phyloP scores from a whole-genome alignment of 139 green algal species.

The Haematococcus sp. region DNA sequence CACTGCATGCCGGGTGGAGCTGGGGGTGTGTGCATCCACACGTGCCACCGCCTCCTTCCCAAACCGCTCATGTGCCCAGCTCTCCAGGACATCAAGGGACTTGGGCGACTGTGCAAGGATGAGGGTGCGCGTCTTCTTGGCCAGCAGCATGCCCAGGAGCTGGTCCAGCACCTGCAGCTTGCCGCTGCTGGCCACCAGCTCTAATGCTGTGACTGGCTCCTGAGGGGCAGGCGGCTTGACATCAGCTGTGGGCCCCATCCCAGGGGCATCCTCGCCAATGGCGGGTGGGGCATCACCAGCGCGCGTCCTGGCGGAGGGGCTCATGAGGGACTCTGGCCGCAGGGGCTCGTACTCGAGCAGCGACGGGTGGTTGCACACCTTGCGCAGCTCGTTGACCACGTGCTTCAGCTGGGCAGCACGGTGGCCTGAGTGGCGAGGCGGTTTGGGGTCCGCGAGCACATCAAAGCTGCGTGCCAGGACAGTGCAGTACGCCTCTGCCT shows the following conservation, averaged over 20 bases:
- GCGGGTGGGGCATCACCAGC: too few relatives aligned
- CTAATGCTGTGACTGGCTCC: too few relatives aligned
- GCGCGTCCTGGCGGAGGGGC: too few relatives aligned
- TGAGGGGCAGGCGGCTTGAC: too few relatives aligned
- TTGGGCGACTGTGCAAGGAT: slow-evolving; percentile 55
- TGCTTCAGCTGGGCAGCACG: slow-evolving; percentile 42
- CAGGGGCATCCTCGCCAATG: too few relatives aligned
- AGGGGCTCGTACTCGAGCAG: slow-evolving; percentile 51
- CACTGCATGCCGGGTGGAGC: slow-evolving; percentile 34
- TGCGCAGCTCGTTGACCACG: slow-evolving; percentile 57
- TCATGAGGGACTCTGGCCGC: neutral
- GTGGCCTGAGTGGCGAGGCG: slow-evolving; percentile 24
- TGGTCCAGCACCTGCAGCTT: slow-evolving; percentile 69
- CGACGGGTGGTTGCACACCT: slow-evolving; percentile 52
- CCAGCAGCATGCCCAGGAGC: slow-evolving; percentile 50
- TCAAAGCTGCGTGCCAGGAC: slow-evolving; percentile 60
- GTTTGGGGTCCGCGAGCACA: slow-evolving; percentile 57
- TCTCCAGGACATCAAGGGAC: slow-evolving; percentile 54
- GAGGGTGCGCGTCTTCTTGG: slow-evolving; percentile 42
- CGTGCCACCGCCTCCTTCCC: slow-evolving; percentile 29
- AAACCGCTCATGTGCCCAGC: slow-evolving; percentile 37
- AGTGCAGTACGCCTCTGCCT: slow-evolving; percentile 54
- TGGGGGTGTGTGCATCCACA: slow-evolving; percentile 49
- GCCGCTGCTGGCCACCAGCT: slow-evolving; percentile 23
- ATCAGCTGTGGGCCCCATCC: too few relatives aligned